Evolutionary conservation across 1,284 basidiomycete species (phyloP).

Genomic region (Pseudozyma pruni): DNA sequence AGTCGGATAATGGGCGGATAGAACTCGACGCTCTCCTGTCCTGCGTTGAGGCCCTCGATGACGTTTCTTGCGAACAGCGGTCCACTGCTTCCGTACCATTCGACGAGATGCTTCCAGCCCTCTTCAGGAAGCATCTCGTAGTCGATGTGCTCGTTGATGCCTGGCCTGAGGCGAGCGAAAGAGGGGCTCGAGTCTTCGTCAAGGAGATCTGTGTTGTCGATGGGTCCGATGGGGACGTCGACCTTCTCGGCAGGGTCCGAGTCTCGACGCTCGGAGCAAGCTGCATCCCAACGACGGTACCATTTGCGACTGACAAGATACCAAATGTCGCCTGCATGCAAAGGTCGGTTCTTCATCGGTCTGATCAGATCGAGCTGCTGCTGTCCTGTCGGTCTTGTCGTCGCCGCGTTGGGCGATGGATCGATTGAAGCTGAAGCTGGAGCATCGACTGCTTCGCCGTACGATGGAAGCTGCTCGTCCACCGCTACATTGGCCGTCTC

Average conservation of each 20-base stretch:
- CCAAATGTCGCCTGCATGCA: slow-evolving; percentile 78
- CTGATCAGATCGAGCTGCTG: slow-evolving; percentile 34
- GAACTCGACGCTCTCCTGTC: slow-evolving; percentile 78
- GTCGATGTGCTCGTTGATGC: slow-evolving; percentile 77
- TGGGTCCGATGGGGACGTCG: slow-evolving; percentile 74
- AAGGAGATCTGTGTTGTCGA: slow-evolving; percentile 78
- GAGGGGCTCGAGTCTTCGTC: slow-evolving; percentile 65
- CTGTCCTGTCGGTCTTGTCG: slow-evolving; percentile 29
- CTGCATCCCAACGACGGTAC: slow-evolving; percentile 79
- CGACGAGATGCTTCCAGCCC: slow-evolving; percentile 77
- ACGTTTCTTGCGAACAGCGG: slow-evolving; percentile 76
- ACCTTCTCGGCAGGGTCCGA: slow-evolving; percentile 76
- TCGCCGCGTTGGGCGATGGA: neutral
- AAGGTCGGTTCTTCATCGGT: slow-evolving; percentile 60
- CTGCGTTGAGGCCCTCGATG: slow-evolving; percentile 69
- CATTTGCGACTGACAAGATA: slow-evolving; percentile 78
- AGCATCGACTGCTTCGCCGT: slow-evolving; percentile 18
- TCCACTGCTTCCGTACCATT: slow-evolving; percentile 78
- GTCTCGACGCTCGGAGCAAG: slow-evolving; percentile 75
- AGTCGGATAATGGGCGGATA: slow-evolving; percentile 78
- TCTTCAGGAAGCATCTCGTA: slow-evolving; percentile 80
- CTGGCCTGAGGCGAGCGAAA: slow-evolving; percentile 52
- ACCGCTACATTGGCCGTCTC: neutral
- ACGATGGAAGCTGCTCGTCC: slow-evolving; percentile 33
- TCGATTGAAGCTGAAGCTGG: neutral